phyloP scores from a whole-genome alignment of 441 rosid genomes.

The Corymbia calophylla region DNA sequence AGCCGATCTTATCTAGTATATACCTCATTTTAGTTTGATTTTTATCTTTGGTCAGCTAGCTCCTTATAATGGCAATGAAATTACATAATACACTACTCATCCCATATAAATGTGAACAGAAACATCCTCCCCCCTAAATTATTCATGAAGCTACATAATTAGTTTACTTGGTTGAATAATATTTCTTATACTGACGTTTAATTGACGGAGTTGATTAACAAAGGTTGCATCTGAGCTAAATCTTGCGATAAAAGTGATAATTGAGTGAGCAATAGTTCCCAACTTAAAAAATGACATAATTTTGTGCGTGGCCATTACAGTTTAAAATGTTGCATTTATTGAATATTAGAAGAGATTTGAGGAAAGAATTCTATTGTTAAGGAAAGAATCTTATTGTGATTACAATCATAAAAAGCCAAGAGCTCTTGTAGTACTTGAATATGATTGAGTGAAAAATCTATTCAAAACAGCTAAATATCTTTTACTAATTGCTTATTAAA shows the following conservation, averaged over 20 bases:
- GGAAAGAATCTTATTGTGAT: too few relatives aligned
- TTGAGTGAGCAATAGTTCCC: too few relatives aligned
- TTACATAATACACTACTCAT: not conserved
- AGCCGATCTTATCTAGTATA: not conserved
- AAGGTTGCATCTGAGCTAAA: not conserved
- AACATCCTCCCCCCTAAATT: not conserved
- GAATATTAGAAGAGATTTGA: too few relatives aligned
- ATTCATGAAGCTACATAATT: not conserved
- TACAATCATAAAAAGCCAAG: not conserved
- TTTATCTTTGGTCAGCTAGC: not conserved
- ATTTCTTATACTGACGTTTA: not conserved
- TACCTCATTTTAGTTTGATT: not conserved
- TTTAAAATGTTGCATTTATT: too few relatives aligned
- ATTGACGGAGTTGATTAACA: not conserved
- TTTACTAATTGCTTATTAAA: too few relatives aligned
- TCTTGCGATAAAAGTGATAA: not conserved
- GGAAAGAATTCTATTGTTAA: too few relatives aligned
- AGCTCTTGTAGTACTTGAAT: not conserved
- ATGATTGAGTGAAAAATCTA: not conserved
- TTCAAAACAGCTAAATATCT: not conserved
- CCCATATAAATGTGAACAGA: not conserved
- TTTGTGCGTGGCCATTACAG: too few relatives aligned
- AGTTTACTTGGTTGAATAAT: too few relatives aligned
- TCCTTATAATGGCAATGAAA: not conserved
- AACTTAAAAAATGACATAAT: too few relatives aligned